A percentile compares a stretch with the other conserved stretches of the same genome.
Conservation (phyloP, 2,329 filamentous ascomycete species). For the Cytospora leucostoma region DNA sequence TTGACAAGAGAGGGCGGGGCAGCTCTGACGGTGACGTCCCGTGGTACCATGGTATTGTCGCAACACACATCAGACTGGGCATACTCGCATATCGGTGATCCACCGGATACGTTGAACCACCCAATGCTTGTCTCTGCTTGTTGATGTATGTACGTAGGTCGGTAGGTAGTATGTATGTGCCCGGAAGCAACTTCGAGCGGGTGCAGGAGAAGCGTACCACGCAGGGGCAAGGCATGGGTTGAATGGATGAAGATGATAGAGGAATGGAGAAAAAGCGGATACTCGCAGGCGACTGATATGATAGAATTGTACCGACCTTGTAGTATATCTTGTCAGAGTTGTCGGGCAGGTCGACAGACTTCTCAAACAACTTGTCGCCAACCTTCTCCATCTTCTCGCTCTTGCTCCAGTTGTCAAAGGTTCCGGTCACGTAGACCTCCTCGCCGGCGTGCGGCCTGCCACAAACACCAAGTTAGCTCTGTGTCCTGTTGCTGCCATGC, state of each 20-base stretch:
- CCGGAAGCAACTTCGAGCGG: background rate
- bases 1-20: constrained; percentile 19
- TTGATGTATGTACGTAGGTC: background rate
- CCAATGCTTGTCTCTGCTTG: constrained; percentile 8
- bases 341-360: constrained; percentile 73
- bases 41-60: background rate
- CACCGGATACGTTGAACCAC: background rate
- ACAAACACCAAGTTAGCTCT: background rate
- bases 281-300: constrained; percentile 17
- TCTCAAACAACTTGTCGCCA: constrained; percentile 72
- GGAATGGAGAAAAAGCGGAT: constrained; percentile 17
- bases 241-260: constrained; percentile 21
- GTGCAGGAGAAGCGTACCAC: background rate
- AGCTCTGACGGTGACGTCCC: constrained; percentile 6
- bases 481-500: background rate
- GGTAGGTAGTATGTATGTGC: too few relatives aligned
- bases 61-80: background rate
- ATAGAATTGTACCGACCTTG: constrained; percentile 68
- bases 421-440: constrained; percentile 93
- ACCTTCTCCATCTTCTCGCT: constrained; percentile 79
- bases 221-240: background rate
- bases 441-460: constrained; percentile 78
- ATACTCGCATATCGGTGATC: background rate
- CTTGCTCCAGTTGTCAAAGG: constrained; percentile 93
- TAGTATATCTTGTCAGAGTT: constrained; percentile 77